Conservation (phyloP, 805 yeast species). For the Metschnikowia aberdeeniae region DNA sequence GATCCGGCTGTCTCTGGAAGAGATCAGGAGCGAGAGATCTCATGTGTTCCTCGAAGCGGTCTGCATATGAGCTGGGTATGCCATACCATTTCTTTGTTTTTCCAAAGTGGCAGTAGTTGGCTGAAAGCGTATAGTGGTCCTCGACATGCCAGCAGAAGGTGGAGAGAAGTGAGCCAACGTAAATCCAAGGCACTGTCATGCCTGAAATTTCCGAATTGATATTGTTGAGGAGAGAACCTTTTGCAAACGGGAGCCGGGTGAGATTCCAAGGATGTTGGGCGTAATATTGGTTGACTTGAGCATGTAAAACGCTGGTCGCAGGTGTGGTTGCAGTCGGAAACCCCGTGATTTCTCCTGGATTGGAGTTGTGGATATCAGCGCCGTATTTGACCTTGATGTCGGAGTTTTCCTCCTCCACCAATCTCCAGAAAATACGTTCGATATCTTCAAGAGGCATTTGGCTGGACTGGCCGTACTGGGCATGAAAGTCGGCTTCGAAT, state of each 20-base stretch:
- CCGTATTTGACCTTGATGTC: slow-evolving; percentile 71
- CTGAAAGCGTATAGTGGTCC: slow-evolving; percentile 87
- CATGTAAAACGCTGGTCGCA: slow-evolving; percentile 9
- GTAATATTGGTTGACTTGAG: slow-evolving; percentile 26
- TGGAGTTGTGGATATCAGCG: slow-evolving; percentile 71
- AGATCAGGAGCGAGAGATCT: slow-evolving; percentile 69
- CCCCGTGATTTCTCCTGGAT: slow-evolving; percentile 67
- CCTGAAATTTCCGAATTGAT: slow-evolving; percentile 74
- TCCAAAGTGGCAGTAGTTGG: slow-evolving; percentile 89
- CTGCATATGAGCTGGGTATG: slow-evolving; percentile 66
- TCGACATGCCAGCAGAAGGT: slow-evolving; percentile 98
- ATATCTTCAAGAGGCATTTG: slow-evolving; percentile 37
- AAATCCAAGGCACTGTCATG: slow-evolving; percentile 94
- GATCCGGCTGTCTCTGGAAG: slow-evolving; percentile 79
- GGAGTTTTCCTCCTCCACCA: slow-evolving; percentile 35
- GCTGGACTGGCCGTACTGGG: slow-evolving; percentile 15
- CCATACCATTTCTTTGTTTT: slow-evolving; percentile 93
- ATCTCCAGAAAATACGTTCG: slow-evolving; percentile 68
- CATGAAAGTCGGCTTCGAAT: slow-evolving; percentile 43
- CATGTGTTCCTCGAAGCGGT: slow-evolving; percentile 62
- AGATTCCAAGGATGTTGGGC: slow-evolving; percentile 69
- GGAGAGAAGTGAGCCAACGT: slow-evolving; percentile 82
- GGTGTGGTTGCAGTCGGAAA: slow-evolving; percentile 48
- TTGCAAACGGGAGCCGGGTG: slow-evolving; percentile 64
- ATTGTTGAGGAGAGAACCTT: slow-evolving; percentile 65